Evolutionary conservation across 164 flowering plant genomes (phyloP), one percentile per base, ranked within the genome.

Genomic region (Liriodendron chinense): DNA sequence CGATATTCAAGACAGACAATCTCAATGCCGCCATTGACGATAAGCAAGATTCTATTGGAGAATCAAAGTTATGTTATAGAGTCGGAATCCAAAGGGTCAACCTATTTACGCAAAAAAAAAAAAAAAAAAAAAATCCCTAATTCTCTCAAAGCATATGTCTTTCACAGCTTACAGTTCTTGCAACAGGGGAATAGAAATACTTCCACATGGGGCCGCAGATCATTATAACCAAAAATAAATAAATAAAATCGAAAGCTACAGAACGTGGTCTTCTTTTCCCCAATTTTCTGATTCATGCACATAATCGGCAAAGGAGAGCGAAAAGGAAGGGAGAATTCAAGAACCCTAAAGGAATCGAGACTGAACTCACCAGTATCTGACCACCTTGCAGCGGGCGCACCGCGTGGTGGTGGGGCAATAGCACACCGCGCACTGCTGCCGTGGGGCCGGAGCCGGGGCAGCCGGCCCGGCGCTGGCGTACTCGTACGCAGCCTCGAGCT

Each of bases 351-450:
- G 59, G 16, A 53, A 18, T 2, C 2, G 63, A 69, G 69, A 9
- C 28, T 12, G 59, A 9, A 74, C 85, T 20, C 80, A 92, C 97
- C 97, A 92, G 78, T 92, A 90, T 20, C 85, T 81, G 76, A 88
- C 90, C 2, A 86, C 84, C 78, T 92, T 92, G 86, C 94, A 92
- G 16, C 85, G 85, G 21, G 93, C 73, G 56, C 97, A 92, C 50
- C 97, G 85, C 6, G 89, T 86, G 13, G 93, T 87, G 59, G 97
- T 88, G n/a, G 92, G 89, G 61, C 63, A 75, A 65, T 66, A 86
- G 76, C 97, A 90, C 22, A 88, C 83, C 7, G 91, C 91, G 47
- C 94, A 90, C 73, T 84, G 84, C 16, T 12, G 59, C 59, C 59
- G 13, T 16, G 13, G 59, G 2, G 59, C 62, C 9, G 67, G 49